Evolutionary conservation across 2,329 filamentous ascomycete species (phyloP).

Genomic region (Fonsecaea multimorphosa): DNA sequence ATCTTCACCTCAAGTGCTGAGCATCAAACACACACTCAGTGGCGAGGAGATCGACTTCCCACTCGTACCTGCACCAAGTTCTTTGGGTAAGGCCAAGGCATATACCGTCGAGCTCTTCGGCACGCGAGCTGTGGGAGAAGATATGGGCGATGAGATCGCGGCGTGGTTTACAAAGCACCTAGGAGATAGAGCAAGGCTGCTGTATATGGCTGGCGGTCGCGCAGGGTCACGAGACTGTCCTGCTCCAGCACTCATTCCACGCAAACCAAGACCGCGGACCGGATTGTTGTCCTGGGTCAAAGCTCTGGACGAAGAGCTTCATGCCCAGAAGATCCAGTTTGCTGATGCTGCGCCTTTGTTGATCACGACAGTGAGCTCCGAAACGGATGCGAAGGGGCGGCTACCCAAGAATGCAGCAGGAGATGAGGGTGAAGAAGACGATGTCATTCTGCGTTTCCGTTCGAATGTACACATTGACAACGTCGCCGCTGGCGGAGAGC

Average conservation of each 20-base stretch:
- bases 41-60: conserved; percentile 10
- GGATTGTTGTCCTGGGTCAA: conserved; percentile 15
- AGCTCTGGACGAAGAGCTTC: conserved; percentile 10
- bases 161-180: conserved; percentile 24
- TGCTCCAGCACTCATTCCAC: conserved; percentile 22
- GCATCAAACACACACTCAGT: conserved; percentile 1
- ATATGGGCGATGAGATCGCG: conserved; percentile 20
- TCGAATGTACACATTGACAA: conserved; percentile 27
- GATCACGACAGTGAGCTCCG: conserved; percentile 20
- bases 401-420: neutral
- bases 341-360: conserved; percentile 21
- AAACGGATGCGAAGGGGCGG: conserved; percentile 8
- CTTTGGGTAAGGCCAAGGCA: neutral
- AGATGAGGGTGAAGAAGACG: conserved; percentile 4
- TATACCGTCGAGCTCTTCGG: conserved; percentile 21
- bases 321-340: conserved; percentile 25
- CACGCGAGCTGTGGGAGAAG: conserved; percentile 14
- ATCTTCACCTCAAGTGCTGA: neutral
- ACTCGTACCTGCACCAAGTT: neutral
- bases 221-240: conserved; percentile 12
- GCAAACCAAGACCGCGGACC: neutral
- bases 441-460: conserved; percentile 22
- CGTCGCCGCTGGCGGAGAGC: neutral
- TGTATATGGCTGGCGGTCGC: conserved; percentile 12
- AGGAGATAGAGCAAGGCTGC: conserved; percentile 11